A percentile compares a stretch with the other conserved stretches of the same genome.
These are phyloP conservation scores for Fusarium camptoceras DNA, from an alignment of 2,329 filamentous ascomycete genomes.

Conservation along the genomic window DNA sequence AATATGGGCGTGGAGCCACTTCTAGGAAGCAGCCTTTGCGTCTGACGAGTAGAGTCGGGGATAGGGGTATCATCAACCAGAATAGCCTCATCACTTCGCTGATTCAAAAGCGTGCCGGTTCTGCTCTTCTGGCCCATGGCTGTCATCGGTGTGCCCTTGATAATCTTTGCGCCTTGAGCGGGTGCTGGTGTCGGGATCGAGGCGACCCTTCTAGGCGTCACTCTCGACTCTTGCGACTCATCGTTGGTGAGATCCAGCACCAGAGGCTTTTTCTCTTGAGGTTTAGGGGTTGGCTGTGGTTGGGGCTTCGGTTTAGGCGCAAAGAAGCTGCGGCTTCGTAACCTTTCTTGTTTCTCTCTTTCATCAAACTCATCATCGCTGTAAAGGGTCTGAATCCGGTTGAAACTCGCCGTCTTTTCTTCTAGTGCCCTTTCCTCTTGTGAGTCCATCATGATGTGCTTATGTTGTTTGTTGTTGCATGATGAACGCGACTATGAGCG, in stretches of 20 bases:
- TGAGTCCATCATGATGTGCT: constrained; percentile 38
- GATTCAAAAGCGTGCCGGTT: constrained; percentile 31
- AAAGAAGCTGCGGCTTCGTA: constrained; percentile 48
- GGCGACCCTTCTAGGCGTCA: constrained; percentile 36
- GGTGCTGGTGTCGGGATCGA: constrained; percentile 33
- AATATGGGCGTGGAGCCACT: constrained; percentile 51
- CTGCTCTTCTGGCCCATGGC: constrained; percentile 37
- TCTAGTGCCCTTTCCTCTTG: constrained; percentile 57
- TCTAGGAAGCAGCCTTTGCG: constrained; percentile 34
- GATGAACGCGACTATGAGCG: constrained; percentile 6
- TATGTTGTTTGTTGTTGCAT: not conserved
- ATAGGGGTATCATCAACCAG: constrained; percentile 47
- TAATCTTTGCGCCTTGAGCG: constrained; percentile 25
- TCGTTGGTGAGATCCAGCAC: constrained; percentile 33
- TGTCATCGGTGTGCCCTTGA: constrained; percentile 50
- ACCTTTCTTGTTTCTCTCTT: constrained; percentile 51
- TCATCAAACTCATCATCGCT: constrained; percentile 48
- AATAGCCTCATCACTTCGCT: constrained; percentile 34
- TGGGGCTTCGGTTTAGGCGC: constrained; percentile 10
- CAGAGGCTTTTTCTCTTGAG: constrained; percentile 9
- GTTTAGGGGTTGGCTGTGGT: constrained; percentile 1
- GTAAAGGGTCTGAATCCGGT: constrained; percentile 54
- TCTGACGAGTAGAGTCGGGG: constrained; percentile 43
- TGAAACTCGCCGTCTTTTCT: constrained; percentile 62
- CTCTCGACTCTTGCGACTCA: constrained; percentile 24